phyloP scores from a whole-genome alignment of 176 grass and related monocot species.

The Musa schizocarpa region DNA sequence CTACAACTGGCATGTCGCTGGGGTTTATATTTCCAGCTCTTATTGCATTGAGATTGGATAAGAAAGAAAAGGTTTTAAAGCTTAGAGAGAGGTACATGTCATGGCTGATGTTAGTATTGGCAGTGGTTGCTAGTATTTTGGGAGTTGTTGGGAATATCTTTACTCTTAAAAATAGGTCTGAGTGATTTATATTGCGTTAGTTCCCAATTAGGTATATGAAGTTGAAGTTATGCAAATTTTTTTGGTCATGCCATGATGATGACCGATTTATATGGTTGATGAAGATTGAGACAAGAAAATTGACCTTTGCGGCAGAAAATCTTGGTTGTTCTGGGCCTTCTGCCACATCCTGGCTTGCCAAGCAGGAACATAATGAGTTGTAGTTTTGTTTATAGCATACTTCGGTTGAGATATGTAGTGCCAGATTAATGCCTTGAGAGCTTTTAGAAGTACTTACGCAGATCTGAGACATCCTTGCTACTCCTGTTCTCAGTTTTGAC shows the following conservation, averaged over 20 bases:
- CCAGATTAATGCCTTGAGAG: neutral
- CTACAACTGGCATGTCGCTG: constrained; percentile 67
- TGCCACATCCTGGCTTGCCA: neutral
- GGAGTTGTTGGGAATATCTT: constrained; percentile 79
- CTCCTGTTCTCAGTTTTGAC: neutral
- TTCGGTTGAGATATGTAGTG: neutral
- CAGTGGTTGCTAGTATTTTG: constrained; percentile 50
- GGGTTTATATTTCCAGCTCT: constrained; percentile 92
- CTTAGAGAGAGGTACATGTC: constrained; percentile 45
- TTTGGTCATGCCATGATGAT: neutral
- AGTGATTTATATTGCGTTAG: constrained; percentile 16
- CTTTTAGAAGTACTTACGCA: neutral
- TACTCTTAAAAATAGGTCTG: constrained; percentile 59
- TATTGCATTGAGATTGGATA: constrained; percentile 63
- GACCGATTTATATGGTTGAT: neutral
- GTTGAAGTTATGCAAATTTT: neutral
- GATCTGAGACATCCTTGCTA: neutral
- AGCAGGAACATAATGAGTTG: neutral
- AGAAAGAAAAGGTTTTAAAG: constrained; percentile 47
- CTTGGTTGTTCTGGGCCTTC: neutral
- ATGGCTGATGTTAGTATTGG: constrained; percentile 50
- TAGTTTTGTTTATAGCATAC: neutral
- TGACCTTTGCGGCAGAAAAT: neutral
- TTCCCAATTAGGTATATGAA: neutral
- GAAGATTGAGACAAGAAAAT: neutral